phyloP scores from a whole-genome alignment of 331 rosid genomes.

The Acacia concinna region DNA sequence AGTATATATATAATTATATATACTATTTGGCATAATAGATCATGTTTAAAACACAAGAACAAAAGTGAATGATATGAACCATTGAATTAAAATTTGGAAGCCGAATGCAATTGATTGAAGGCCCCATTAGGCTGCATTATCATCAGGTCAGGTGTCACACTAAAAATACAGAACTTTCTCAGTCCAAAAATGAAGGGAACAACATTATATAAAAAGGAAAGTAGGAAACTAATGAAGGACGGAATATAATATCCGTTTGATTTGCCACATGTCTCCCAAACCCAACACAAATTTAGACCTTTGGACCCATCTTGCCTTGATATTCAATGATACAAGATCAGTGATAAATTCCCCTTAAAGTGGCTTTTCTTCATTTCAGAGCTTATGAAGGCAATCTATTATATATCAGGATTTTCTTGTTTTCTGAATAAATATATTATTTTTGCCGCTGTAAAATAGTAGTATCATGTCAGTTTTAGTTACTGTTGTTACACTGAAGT shows the following conservation, averaged over 20 bases:
- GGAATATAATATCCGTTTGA: conserved; percentile 30
- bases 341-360: background rate
- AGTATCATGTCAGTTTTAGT: no score
- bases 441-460: no score
- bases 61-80: background rate
- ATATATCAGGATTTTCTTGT: conserved; percentile 21
- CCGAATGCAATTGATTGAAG: conserved; percentile 21
- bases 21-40: background rate
- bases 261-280: conserved; percentile 27
- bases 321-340: conserved; percentile 14
- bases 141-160: conserved; percentile 10
- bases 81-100: conserved; percentile 33
- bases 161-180: background rate
- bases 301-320: conserved; percentile 29
- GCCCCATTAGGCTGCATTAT: conserved; percentile 23
- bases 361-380: conserved; percentile 32
- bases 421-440: background rate
- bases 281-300: conserved; percentile 23
- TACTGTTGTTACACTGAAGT: background rate
- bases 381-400: conserved; percentile 9
- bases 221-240: conserved; percentile 35
- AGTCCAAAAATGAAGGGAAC: background rate
- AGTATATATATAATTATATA: no score
- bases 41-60: background rate
- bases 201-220: conserved; percentile 10